Evolutionary conservation across 192 early-diverging fungal genomes (phyloP).

Genomic region (Linnemannia elongata): DNA sequence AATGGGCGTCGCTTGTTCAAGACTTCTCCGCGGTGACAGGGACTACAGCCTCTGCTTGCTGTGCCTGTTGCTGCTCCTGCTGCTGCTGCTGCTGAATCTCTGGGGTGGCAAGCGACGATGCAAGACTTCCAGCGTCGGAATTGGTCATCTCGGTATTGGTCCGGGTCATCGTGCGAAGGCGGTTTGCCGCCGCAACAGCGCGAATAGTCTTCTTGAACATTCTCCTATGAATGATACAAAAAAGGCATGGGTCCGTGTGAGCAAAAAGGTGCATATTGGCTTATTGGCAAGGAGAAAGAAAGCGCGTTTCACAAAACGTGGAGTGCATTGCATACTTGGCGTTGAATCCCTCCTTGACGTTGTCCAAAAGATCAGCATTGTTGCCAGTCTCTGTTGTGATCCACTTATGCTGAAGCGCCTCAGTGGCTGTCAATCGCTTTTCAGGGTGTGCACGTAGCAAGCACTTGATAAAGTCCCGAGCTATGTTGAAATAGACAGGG

Average conservation of each 20-base stretch:
- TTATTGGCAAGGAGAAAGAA: background rate
- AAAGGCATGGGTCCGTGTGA: background rate
- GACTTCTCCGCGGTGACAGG: background rate
- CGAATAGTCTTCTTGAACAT: constrained; percentile 75
- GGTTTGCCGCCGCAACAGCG: constrained; percentile 74
- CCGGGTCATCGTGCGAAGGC: constrained; percentile 54
- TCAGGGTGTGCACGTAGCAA: constrained; percentile 76
- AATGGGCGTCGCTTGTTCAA: background rate
- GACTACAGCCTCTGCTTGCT: background rate
- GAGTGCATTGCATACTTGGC: constrained; percentile 48
- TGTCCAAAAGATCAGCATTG: constrained; percentile 87
- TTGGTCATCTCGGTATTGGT: constrained; percentile 18
- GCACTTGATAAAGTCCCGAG: constrained; percentile 83
- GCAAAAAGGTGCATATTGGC: background rate
- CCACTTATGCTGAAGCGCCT: constrained; percentile 92
- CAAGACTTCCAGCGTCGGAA: background rate
- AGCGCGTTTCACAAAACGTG: background rate
- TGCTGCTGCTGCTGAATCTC: background rate
- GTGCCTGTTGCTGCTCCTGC: background rate
- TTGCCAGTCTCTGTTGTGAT: constrained; percentile 71
- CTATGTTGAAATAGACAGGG: constrained; percentile 44
- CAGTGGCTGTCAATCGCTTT: constrained; percentile 80
- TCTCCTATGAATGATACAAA: constrained; percentile 21
- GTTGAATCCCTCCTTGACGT: constrained; percentile 84
- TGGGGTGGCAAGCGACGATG: background rate